Evolutionary conservation across 2,329 filamentous ascomycete genomes (phyloP), one percentile per base, ranked within the genome.

Genomic region (Hypoxylon sp.): DNA sequence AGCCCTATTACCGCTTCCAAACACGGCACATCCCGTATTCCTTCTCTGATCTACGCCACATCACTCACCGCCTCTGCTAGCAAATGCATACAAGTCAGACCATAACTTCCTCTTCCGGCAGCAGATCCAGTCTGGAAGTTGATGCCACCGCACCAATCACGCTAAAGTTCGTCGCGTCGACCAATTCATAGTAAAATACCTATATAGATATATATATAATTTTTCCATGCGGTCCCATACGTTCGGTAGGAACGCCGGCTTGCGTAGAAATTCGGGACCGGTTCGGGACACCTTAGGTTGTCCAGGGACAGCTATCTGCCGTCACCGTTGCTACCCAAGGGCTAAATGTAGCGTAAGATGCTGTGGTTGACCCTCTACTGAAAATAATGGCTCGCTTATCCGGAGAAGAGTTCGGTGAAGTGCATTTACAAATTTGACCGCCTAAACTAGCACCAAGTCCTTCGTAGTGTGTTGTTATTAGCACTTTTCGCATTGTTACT

Each of bases 241-340:
- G 36, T 48, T 46, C 64, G 63, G 63, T 61, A 59, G 28, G 25
- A 55, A 46, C 59, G 25, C 55, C 66, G 38, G 38, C 17, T 43
- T 17, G 17, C 17, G 19, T 45, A 32, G 43, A 55, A 41, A 19
- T 56, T 55, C 59, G 63, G 63, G 23, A 41, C 63, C 41, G 56
- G 48, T 32, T 32, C 25, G 49, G 63, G 48, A 55, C 34, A 50
- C 46, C 11, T 4, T 56, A 23, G 28, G 56, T 68, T 48, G 53
- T 59, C 21, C 30, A 48, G 17, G 52, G 23, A 52, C 61, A 45
- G 34, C 23, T 28, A 21, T 41, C 43, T 34, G 17, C 53, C 36
- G 50, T 45, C 32, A 11, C 23, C 21, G 28, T 56, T 62, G 23
- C 61, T 25, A 61, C 45, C 46, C 30, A 30, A 23, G 58, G 38